Evolutionary conservation across 106 monocot genomes (phyloP).

Genomic region (Dioscorea zingiberensis): DNA sequence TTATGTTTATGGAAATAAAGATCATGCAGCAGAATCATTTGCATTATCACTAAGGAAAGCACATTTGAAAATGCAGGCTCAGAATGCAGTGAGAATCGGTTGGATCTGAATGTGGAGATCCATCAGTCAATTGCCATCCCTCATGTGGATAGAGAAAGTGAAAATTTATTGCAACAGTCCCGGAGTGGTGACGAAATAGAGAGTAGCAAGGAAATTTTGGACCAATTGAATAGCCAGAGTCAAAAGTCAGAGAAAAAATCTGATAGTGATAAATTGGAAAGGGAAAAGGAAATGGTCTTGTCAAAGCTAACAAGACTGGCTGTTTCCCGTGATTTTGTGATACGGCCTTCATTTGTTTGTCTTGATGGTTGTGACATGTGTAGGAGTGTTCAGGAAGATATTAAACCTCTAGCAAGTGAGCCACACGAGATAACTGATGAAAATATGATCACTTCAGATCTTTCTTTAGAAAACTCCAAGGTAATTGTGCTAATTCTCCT

Average conservation of each 20-base stretch:
- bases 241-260: too few relatives aligned
- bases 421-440: background rate
- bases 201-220: too few relatives aligned
- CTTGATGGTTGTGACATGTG: background rate
- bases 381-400: background rate
- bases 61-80: slow-evolving; percentile 7
- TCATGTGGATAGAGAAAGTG: background rate
- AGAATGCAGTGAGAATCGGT: too few relatives aligned
- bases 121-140: background rate
- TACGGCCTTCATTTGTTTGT: background rate
- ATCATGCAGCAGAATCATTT: slow-evolving; percentile 8
- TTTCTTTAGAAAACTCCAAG: slow-evolving; percentile 6
- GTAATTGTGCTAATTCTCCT: slow-evolving; percentile 8
- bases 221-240: too few relatives aligned
- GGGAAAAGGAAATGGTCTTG: slow-evolving; percentile 20
- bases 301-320: slow-evolving; percentile 9
- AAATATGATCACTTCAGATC: background rate
- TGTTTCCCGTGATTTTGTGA: background rate
- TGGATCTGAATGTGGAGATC: slow-evolving; percentile 16
- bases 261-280: too few relatives aligned
- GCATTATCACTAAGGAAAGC: slow-evolving; percentile 3
- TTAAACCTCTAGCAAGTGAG: background rate
- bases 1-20: slow-evolving; percentile 1
- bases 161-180: background rate
- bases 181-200: background rate